Evolutionary conservation across 768 basidiomycete genomes (phyloP), one percentile per base, ranked within the genome.

Genomic region (Lactarius indigo): DNA sequence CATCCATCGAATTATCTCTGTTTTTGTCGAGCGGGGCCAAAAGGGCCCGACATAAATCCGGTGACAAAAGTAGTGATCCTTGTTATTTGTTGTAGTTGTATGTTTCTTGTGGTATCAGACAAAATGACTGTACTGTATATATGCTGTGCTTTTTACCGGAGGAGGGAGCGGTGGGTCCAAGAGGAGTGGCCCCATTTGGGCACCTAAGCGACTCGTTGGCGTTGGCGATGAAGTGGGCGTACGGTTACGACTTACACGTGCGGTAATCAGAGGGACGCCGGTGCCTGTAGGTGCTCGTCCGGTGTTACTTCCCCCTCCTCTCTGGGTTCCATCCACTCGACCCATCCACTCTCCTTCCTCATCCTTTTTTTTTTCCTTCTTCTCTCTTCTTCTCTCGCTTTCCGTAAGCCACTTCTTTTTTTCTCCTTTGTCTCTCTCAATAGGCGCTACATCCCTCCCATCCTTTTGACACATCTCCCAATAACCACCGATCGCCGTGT

Each of bases 381-480:
- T 10, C 30, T 37, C 35, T 54, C 6, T 12, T 59, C 42, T 35
- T 28, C 47, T 37, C n/a, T 52, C 44, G 12, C 44, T 23, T 47
- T 47, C n/a, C 23, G 47, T 50, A 50, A 50, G 47, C 47, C 5
- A 26, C 23, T 39, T 44, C 42, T 54, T 10, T n/a, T 55, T 30
- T 37, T 20, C 33, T 41, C 3, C 10, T 62, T 28, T 37, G 17
- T 62, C 61, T 47, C 54, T 41, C 26, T 17, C 35, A 23, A 56
- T 35, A 57, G 50, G 47, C 47, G 44, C 54, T n/a, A 54, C 9
- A 37, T 31, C 42, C 66, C 13, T 42, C 20, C 17, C 66, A 31
- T 63, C 47, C n/a, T 50, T 42, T 59, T n/a, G 56, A 26, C 28
- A 52, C 63, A 58, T 55, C 62, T 23, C 47, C n/a, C 47, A n/a